phyloP scores from a whole-genome alignment of 2,329 filamentous ascomycete species.

The Sporothrix phasma region DNA sequence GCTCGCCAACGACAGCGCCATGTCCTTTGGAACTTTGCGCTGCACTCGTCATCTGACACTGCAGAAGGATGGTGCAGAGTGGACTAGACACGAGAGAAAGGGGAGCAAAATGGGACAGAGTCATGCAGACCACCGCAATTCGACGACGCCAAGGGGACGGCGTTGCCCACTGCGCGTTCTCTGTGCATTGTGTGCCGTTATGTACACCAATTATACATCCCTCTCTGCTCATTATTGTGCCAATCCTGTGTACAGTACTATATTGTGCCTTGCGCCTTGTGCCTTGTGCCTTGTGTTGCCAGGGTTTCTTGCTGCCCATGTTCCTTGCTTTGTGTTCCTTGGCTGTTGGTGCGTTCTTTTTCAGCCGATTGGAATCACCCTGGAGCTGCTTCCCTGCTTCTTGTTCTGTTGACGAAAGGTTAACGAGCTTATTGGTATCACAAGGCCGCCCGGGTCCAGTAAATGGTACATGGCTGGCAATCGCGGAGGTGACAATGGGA shows the following conservation, averaged over 20 bases:
- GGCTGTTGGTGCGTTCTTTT: background rate
- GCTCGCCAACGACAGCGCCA: background rate
- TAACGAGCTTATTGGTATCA: background rate
- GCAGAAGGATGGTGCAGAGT: background rate
- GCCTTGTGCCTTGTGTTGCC: background rate
- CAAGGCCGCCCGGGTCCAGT: background rate
- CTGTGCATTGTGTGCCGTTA: background rate
- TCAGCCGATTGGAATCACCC: no score
- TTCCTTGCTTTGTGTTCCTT: background rate
- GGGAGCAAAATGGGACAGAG: background rate
- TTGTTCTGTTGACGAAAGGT: background rate
- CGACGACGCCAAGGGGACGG: background rate
- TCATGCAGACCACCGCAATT: conserved; percentile 1
- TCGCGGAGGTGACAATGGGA: background rate
- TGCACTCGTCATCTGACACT: conserved; percentile 3
- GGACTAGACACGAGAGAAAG: background rate
- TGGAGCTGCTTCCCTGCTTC: background rate
- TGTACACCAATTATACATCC: background rate
- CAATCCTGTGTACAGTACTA: background rate
- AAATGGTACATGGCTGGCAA: background rate
- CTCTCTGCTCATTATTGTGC: background rate
- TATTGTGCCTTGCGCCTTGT: background rate
- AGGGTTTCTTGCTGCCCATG: background rate
- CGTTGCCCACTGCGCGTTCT: background rate
- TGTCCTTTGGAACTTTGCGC: background rate